Evolutionary conservation across 495 filamentous ascomycete species (phyloP), one percentile per base, ranked within the genome.

Genomic region (Halenospora varia): DNA sequence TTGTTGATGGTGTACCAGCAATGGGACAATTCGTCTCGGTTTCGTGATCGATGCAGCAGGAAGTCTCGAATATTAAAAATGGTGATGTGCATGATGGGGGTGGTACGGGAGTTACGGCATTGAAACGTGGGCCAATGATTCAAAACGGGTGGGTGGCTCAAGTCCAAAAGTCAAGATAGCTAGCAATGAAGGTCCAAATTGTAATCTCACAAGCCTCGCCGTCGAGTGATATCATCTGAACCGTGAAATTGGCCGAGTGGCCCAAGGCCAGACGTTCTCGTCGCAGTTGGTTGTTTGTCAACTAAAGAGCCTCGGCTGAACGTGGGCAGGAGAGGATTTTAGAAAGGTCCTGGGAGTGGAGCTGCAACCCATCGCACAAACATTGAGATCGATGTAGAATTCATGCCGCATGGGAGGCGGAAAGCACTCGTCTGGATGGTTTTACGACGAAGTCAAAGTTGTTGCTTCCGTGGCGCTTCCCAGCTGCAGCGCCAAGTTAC

Each of bases 1-100:
- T 84, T 17, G 74, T 72, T 17, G 81, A 85, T 65, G 81, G 82
- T n/a, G 74, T 84, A 26, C 83, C 83, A n/a, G 73, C 68, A 29
- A 47, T 80, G 57, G 81, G 81, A 2, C 77, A 80, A 60, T 81
- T 80, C 58, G 78, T 84, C 19, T 44, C 40, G 20, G 52, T 65
- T 39, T 23, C 25, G 19, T 65, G 24, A 53, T 9, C 20, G 15
- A 20, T 17, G n/a, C 15, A 17, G 19, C n/a, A 9, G 13, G 13
- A 17, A 8, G 29, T 13, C 13, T 35, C 29, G 26, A 6, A 4
- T 11, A 40, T 40, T 20, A 41, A 29, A 53, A 25, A n/a, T 11
- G 29, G 11, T 53, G 29, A 13, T 35, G 29, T 35, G 29, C 29
- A 35, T 35, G 4, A 13, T 35, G 4, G 29, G 13, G 29, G 29